Evolutionary conservation across 176 grass and related monocot species (phyloP), one percentile per base, ranked within the genome.

Genomic region (Oryza glaberrima): DNA sequence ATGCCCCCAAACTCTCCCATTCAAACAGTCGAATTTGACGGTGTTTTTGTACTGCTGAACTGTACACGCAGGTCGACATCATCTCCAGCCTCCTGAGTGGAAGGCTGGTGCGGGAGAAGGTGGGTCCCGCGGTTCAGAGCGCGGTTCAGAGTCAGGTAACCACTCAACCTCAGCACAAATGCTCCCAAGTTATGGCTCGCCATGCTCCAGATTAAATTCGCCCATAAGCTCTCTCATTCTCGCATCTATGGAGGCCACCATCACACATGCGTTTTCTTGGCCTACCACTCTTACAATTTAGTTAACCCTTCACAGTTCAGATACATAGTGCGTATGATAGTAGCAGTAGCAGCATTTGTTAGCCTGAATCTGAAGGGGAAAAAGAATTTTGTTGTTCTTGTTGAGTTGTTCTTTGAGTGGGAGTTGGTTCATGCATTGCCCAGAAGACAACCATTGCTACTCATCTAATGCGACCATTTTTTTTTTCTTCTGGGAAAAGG

Each of bases 91-190:
- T 97, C 81, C 47, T 91, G 71, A 97, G 92, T 78, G 92, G 92
- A 25, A 86, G 92, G 75, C 86, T 94, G 34, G 92, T 97, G 28
- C 85, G 90, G 14, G 95, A 97, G 73, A 94, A 97, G 84, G 90
- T 94, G 51, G 95, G 88, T 2, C 88, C 84, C 1, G 92, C 88
- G 1, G 90, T 93, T 38, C 90, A 82, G 78, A 97, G 82, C 81
- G 92, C 92, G 20, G 86, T 97, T 40, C 86, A 79, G 88, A 94
- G 92, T 84, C 92, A 97, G 95, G 95, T 94, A 92, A 54, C 35
- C 23, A 43, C 51, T 89, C 78, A 7, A 19, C 61, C 68, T 43
- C 74, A 79, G 8, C 67, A 77, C 17, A 13, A 82, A 49, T 67
- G 28, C 58, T 41, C 10, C 47, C 23, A 46, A 60, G 1, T 84